Conservation (phyloP, 148 eudicot genomes). For the Cornus kousa region DNA sequence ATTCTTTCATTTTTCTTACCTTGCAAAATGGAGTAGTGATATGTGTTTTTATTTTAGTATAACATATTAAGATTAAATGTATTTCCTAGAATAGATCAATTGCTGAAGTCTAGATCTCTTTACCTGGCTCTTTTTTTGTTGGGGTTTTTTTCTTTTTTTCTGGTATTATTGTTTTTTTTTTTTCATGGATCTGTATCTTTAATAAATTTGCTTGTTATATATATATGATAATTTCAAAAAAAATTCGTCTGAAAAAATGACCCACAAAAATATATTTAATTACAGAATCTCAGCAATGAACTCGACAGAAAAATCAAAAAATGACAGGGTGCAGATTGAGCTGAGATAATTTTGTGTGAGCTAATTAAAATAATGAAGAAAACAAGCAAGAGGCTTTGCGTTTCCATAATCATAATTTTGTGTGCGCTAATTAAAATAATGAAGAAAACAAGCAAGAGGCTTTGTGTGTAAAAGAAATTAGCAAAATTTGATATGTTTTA, state of each 20-base stretch:
- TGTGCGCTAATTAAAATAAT: too few species aligned
- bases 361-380: too few species aligned
- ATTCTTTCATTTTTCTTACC: slow-evolving; percentile 20
- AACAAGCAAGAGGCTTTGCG: too few species aligned
- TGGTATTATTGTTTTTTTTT: too few species aligned
- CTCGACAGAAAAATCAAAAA: slow-evolving; percentile 72
- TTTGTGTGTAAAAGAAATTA: too few species aligned
- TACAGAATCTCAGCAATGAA: slow-evolving; percentile 63
- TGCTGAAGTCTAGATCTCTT: slow-evolving; percentile 7
- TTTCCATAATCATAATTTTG: too few species aligned
- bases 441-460: too few species aligned
- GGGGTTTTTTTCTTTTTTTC: too few species aligned
- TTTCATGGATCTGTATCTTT: background rate
- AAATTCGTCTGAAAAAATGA: background rate
- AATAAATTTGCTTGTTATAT: background rate
- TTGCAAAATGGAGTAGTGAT: background rate
- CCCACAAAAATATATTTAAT: background rate
- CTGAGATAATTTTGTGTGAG: too few species aligned
- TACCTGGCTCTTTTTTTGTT: background rate
- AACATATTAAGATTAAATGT: background rate
- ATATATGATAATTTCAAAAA: background rate
- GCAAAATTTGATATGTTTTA: too few species aligned
- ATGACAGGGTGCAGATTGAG: slow-evolving; percentile 64
- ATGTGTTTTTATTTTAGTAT: slow-evolving; percentile 3
- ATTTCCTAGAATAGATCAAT: slow-evolving; percentile 14